Evolutionary conservation across 2,329 filamentous ascomycete species (phyloP), one percentile per base, ranked within the genome.

Genomic region (Cladophialophora exuberans): DNA sequence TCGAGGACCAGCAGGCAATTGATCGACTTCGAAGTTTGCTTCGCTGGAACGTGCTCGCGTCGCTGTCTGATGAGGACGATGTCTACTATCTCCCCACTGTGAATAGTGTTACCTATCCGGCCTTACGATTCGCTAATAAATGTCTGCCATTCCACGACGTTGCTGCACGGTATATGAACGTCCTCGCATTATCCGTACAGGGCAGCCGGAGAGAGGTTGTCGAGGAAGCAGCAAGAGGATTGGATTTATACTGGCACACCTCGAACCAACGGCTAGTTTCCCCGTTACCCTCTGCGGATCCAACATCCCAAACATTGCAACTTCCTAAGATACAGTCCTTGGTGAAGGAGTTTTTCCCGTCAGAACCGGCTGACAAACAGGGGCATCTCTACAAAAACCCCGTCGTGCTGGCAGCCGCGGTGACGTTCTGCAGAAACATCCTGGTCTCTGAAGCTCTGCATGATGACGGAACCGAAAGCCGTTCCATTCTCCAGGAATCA

Each of bases 141-240:
- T 96, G 90, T 65, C 77, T 99, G 4, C 83, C 87, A 1, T 97
- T 90, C 64, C 80, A 80, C 17, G 90, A 96, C 65, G 79, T 90
- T 7, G 78, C 87, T 31, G 94, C 85, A 22, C 83, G 94, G 44
- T 97, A 90, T 89, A 88, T 97, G 42, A 85, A 97, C 69, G 82
- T 97, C 13, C 79, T 97, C 45, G 93, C 92, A 6, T 76, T 94
- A 6, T 84, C 83, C 13, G 85, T 85, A 10, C 79, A 80, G 2
- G 88, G 92, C 67, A 88, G 92, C 67, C 83, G 88, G 41, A 87
- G 86, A 57, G 93, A 97, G 67, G 85, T 97, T 2, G 73, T 89
- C 1, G 94, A 99, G 68, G 93, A 97, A 73, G 94, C 91, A 1
- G 86, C 84, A 58, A 92, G 90, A 70, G 94, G 94, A 0, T 79